A percentile compares a stretch with the other conserved stretches of the same genome.
phyloP scores from a whole-genome alignment of 371 early-diverging fungal genomes.

The Saksenaea vasiformis region DNA sequence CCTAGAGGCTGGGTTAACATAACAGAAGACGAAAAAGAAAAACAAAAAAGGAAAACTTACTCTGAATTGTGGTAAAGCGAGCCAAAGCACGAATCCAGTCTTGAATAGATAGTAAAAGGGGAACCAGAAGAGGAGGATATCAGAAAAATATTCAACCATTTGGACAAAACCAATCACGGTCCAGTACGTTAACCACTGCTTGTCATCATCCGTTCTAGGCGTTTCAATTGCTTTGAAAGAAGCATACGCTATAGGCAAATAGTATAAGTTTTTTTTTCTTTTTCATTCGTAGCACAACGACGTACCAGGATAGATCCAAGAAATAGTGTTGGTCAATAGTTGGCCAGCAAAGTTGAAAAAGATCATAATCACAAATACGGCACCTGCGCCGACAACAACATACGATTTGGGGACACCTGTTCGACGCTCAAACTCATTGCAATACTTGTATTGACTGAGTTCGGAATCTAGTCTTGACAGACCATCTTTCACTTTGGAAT shows the following conservation, averaged over 20 bases:
- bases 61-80: slow-evolving; percentile 76
- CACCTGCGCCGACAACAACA: slow-evolving; percentile 62
- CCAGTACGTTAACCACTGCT: slow-evolving; percentile 90
- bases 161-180: slow-evolving; percentile 85
- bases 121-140: slow-evolving; percentile 84
- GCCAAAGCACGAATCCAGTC: slow-evolving; percentile 82
- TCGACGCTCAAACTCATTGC: slow-evolving; percentile 65
- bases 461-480: slow-evolving; percentile 70
- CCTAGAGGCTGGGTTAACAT: slow-evolving; percentile 26
- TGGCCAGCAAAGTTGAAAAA: slow-evolving; percentile 88
- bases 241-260: slow-evolving; percentile 74
- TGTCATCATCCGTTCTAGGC: slow-evolving; percentile 77
- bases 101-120: slow-evolving; percentile 95
- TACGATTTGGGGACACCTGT: slow-evolving; percentile 87
- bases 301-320: slow-evolving; percentile 85
- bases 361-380: slow-evolving; percentile 68
- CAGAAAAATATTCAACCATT: slow-evolving; percentile 85
- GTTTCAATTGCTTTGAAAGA: slow-evolving; percentile 92
- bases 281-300: not conserved
- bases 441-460: slow-evolving; percentile 66
- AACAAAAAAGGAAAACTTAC: slow-evolving; percentile 43
- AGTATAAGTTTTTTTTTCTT: not conserved
- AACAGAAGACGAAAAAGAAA: not conserved
- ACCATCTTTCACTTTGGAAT: slow-evolving; percentile 15
- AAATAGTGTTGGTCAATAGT: slow-evolving; percentile 81